Evolutionary conservation across 257 asterid genomes (phyloP).

Genomic region (Gentiana dahurica): DNA sequence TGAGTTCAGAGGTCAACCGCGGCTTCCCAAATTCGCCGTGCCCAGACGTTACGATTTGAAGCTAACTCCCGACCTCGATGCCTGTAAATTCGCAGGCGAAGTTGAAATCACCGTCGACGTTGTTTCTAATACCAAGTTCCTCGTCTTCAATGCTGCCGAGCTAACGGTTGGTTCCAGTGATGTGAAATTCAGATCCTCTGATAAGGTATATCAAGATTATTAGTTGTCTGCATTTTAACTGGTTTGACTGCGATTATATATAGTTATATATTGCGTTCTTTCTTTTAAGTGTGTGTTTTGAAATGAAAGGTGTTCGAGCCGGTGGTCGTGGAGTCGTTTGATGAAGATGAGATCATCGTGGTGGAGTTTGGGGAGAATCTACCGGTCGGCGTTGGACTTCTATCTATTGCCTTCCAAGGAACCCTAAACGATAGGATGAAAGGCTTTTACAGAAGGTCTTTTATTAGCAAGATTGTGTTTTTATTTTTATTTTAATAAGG

Average conservation of each 20-base stretch:
- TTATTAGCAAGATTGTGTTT: background rate
- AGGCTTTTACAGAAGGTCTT: constrained; percentile 86
- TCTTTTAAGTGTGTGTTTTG: background rate
- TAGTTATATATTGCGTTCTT: background rate
- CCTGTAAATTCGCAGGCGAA: constrained; percentile 78
- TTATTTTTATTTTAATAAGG: no score
- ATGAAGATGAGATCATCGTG: constrained; percentile 67
- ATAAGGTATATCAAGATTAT: constrained; percentile 29
- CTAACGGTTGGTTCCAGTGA: constrained; percentile 47
- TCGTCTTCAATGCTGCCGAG: constrained; percentile 83
- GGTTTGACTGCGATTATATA: background rate
- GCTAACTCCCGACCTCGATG: constrained; percentile 68
- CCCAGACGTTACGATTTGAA: constrained; percentile 77
- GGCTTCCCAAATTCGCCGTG: constrained; percentile 78
- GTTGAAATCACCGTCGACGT: constrained; percentile 60
- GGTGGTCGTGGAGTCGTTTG: constrained; percentile 44
- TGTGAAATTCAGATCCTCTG: constrained; percentile 40
- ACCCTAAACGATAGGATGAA: constrained; percentile 88
- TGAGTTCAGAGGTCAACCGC: constrained; percentile 68
- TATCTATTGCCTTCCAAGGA: constrained; percentile 65
- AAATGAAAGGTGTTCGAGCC: constrained; percentile 23
- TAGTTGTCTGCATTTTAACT: background rate
- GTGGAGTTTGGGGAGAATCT: constrained; percentile 59
- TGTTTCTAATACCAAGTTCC: constrained; percentile 52
- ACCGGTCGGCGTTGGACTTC: constrained; percentile 58